Evolutionary conservation across 495 filamentous ascomycete genomes (phyloP), one percentile per base, ranked within the genome.

Genomic region (Podospora australis): DNA sequence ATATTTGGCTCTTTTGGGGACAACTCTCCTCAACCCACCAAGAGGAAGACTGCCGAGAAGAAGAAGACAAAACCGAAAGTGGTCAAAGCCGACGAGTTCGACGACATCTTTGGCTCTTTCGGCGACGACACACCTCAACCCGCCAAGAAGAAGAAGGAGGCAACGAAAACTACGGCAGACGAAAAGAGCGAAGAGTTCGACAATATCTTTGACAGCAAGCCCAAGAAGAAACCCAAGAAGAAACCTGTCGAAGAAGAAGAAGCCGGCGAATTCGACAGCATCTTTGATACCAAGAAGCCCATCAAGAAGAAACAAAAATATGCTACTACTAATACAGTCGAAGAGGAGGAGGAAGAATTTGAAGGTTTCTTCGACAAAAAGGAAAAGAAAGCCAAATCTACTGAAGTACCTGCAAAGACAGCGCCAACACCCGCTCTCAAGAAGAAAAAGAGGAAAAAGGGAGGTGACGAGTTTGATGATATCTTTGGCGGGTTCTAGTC

Each of bases 141-240:
- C 4, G 1, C 4, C 11, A 58, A 47, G 45, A 62, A 66, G 44
- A 59, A 58, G 39, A 53, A 50, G 28, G 57, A 52, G 11, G 55
- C 55, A 11, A n/a, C n/a, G n/a, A n/a, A n/a, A n/a, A n/a, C n/a
- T n/a, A n/a, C n/a, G n/a, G n/a, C n/a, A n/a, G n/a, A n/a, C n/a
- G n/a, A n/a, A n/a, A n/a, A n/a, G n/a, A 52, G 46, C 10, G 59
- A 64, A 38, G 60, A 66, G 57, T 62, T 65, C 46, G 60, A 67
- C 14, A 55, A 66, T 39, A 58, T 67, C 38, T 66, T 66, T 43
- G 50, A 52, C 7, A 42, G 21, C 22, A n/a, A 43, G 9, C 25
- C 38, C 2, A 28, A 21, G 3, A 16, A 32, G 7, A 34, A 47
- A 16, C 9, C 9, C 0, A 41, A 30, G 16, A 28, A 19, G 23